Percentiles rank a stretch among this genome's conserved stretches.
Evolutionary conservation across 2,329 filamentous ascomycete species (phyloP).

Genomic region (Helicocarpus griseus): DNA sequence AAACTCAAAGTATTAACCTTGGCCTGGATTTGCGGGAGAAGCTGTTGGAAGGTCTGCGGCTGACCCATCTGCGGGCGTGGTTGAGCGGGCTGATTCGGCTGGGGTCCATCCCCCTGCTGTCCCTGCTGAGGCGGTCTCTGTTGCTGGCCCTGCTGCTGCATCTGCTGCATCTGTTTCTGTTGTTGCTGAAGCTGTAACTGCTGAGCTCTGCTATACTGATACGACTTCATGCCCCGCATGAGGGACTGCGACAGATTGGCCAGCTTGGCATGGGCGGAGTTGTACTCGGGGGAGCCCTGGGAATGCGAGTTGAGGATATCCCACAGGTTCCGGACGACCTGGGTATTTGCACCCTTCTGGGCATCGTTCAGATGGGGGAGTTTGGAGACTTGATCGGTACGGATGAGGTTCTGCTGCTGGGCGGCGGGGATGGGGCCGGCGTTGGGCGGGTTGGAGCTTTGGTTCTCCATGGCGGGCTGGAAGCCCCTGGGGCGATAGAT

Average conservation of each 20-base stretch:
- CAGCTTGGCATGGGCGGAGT: constrained; percentile 41
- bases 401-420: constrained; percentile 37
- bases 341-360: constrained; percentile 47
- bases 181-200: constrained; percentile 22
- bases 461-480: constrained; percentile 9
- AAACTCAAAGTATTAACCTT: constrained; percentile 37
- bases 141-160: constrained; percentile 17
- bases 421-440: constrained; percentile 19
- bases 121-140: constrained; percentile 7
- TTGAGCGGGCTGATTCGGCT: not conserved
- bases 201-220: constrained; percentile 22
- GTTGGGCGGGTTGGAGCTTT: constrained; percentile 4
- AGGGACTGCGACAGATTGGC: constrained; percentile 41
- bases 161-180: constrained; percentile 21
- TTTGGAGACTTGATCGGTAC: constrained; percentile 43
- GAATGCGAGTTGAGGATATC: constrained; percentile 41
- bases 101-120: constrained; percentile 4
- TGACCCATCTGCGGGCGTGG: constrained; percentile 24
- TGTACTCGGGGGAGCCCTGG: constrained; percentile 40
- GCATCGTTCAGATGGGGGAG: constrained; percentile 44
- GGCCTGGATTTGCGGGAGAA: constrained; percentile 36
- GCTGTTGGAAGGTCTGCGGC: constrained; percentile 29
- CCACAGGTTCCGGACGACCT: constrained; percentile 47
- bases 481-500: not conserved
- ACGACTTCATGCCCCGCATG: constrained; percentile 43